Evolutionary conservation across 2,329 filamentous ascomycete species (phyloP).

Genomic region (Neonectria faginata): DNA sequence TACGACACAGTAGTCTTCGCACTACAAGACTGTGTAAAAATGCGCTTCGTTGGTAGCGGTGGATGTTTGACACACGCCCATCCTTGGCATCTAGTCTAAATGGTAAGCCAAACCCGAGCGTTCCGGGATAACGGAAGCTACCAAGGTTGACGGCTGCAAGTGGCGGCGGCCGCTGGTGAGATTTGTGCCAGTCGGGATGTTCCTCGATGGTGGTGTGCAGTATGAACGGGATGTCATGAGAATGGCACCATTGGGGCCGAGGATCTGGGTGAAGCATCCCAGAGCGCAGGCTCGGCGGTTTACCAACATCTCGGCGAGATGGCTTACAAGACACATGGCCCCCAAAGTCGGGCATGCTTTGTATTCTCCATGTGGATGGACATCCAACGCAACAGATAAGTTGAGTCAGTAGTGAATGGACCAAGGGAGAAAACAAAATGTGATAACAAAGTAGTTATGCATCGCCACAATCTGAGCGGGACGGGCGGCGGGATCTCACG

Average conservation of each 20-base stretch:
- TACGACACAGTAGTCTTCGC: background rate
- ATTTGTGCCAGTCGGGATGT: constrained; percentile 23
- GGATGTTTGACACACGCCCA: constrained; percentile 6
- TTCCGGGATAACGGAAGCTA: constrained; percentile 31
- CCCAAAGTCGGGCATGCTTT: background rate
- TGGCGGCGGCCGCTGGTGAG: constrained; percentile 18
- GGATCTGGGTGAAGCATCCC: constrained; percentile 13
- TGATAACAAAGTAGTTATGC: background rate
- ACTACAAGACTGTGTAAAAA: too few relatives aligned
- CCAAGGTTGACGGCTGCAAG: constrained; percentile 18
- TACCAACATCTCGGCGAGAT: constrained; percentile 2
- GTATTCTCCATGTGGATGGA: background rate
- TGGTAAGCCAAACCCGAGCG: constrained; percentile 36
- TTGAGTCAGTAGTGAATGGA: too few relatives aligned
- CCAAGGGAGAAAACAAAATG: background rate
- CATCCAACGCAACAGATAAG: background rate
- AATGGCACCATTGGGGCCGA: constrained; percentile 4
- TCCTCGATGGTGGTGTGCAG: constrained; percentile 9
- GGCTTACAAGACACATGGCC: background rate
- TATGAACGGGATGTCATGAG: background rate
- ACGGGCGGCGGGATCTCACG: constrained; percentile 27
- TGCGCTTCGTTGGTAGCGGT: background rate
- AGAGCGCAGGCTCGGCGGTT: constrained; percentile 10
- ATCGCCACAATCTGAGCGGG: constrained; percentile 20
- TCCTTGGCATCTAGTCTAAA: background rate